phyloP scores from a whole-genome alignment of 768 basidiomycete species.

The Gloeopeniophorella convolvens region DNA sequence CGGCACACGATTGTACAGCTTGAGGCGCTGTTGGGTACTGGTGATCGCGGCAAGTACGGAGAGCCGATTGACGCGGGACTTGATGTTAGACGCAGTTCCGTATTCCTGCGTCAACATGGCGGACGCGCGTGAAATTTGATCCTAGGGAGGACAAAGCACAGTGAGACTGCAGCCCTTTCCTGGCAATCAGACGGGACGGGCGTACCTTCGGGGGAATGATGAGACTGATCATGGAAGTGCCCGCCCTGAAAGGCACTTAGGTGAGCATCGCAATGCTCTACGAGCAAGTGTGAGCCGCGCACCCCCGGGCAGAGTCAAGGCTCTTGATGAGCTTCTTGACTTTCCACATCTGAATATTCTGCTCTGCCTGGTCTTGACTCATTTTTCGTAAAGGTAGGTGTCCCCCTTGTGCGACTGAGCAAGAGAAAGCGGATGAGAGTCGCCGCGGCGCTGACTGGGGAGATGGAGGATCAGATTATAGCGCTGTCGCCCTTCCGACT shows the following conservation, averaged over 20 bases:
- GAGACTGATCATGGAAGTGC: constrained; percentile 98
- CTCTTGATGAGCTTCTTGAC: constrained; percentile 99
- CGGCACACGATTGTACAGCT: constrained; percentile 93
- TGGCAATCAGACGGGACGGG: background rate
- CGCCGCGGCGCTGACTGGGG: background rate
- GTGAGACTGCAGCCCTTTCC: no score
- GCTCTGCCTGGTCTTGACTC: constrained; percentile 83
- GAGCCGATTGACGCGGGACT: constrained; percentile 95
- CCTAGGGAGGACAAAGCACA: constrained; percentile 45
- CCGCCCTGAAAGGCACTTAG: constrained; percentile 52
- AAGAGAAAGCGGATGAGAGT: constrained; percentile 1
- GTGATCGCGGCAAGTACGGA: constrained; percentile 98
- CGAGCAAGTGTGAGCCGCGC: constrained; percentile 15
- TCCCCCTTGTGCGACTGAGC: background rate
- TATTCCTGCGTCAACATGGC: constrained; percentile 98
- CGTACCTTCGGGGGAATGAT: constrained; percentile 90
- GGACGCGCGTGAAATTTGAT: constrained; percentile 91
- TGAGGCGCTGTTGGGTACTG: constrained; percentile 94
- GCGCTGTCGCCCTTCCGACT: background rate
- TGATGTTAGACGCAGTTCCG: constrained; percentile 99
- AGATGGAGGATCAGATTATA: constrained; percentile 7
- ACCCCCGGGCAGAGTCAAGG: constrained; percentile 91
- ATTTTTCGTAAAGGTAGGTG: constrained; percentile 38
- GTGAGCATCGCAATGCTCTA: background rate
- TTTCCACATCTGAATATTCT: constrained; percentile 98